Evolutionary conservation across 2,329 filamentous ascomycete species (phyloP), one percentile per base, ranked within the genome.

Genomic region (Pseudogymnoascus sp.): DNA sequence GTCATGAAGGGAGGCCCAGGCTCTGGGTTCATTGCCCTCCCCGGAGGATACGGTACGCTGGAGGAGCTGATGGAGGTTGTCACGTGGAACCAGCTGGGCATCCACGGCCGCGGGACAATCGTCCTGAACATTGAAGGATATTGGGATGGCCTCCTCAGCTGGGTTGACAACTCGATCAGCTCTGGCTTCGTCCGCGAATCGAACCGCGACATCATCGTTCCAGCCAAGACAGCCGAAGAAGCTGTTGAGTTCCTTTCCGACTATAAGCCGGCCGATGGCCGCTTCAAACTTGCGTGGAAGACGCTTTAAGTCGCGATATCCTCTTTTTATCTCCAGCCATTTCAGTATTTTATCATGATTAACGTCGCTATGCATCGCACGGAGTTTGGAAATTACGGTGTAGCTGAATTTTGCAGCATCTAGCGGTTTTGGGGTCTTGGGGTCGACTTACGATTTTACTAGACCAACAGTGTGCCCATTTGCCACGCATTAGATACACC

Each of bases 11-110:
- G 91, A 25, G 92, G 89, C 0, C 85, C 87, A 0, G 93, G 93
- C 0, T 88, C 86, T 63, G 93, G 93, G 11, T 99, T 99, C 77
- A 85, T 99, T 41, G 92, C 92, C 28, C 78, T 99, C 64, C 85
- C 84, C 62, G 93, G 93, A 45, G 94, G 94, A 0, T 99, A 93
- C 75, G 94, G 94, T 19, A 99, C 94, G 2, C 83, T 97, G 73
- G 94, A 99, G 78, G 94, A 99, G 81, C 82, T 99, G 72, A 92
- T 96, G 75, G 91, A 95, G 78, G 85, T 91, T 2, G 87, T 86
- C 25, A 95, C 91, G 9, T 99, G 94, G 92, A 97, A 97, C 75
- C 94, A 97, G 78, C 78, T 99, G 59, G 93, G 94, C 0, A 97
- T 99, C 67, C 94, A 97, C 76, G 82, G 81, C 69, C 80, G 83